Base-by-base conservation (phyloP, 768 basidiomycete genomes). In the Auriscalpium vulgare region DNA sequence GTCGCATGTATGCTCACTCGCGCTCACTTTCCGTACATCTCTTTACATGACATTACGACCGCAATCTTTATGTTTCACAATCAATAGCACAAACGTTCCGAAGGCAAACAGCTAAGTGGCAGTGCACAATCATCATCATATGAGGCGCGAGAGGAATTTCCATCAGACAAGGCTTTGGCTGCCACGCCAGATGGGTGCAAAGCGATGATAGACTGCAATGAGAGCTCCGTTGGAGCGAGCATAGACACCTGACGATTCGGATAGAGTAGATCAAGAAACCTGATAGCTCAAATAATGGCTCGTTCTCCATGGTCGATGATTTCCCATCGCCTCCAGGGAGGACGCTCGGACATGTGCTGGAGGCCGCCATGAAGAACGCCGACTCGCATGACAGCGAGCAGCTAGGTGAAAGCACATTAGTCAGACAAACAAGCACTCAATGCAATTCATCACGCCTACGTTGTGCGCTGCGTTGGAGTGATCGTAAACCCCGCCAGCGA, bases 401-500 rank as follows among this genome's bases (percentile, higher is more conserved):
- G 74, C 81, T 77, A 49, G 37, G 17, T 8, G 21, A 51, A 62
- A 11, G 29, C 17, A 53, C 51, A 11, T 47, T 35, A 49, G 29
- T 37, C 10, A 49, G 17, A 46, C 38, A 51, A 37, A 34, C 37
- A 1, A 11, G 23, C 14, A 10, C 5, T 49, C 10, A 38, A 21
- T 29, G 29, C 29, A 29, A 29, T 2, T 29, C 29, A 29, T 29
- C 5, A 14, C 8, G 11, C 50, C 71, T 66, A 84, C 84, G 59
- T 88, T 88, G 67, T 87, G 85, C 10, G 90, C 90, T 7, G 88
- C 89, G 67, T 89, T 87, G 8, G 87, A 88, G 66, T 93, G 90
- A 29, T 82, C 78, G 68, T 91, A 90, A 2, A 87, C 74, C 21
- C 91, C 91, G 4, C 93, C 93, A 66, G 86, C 89, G 74, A 95